Percentiles rank a stretch among this genome's conserved stretches.
These are phyloP conservation scores for Beauveria caledonica DNA, from an alignment of 2,329 filamentous ascomycete genomes.

Conservation along the genomic window DNA sequence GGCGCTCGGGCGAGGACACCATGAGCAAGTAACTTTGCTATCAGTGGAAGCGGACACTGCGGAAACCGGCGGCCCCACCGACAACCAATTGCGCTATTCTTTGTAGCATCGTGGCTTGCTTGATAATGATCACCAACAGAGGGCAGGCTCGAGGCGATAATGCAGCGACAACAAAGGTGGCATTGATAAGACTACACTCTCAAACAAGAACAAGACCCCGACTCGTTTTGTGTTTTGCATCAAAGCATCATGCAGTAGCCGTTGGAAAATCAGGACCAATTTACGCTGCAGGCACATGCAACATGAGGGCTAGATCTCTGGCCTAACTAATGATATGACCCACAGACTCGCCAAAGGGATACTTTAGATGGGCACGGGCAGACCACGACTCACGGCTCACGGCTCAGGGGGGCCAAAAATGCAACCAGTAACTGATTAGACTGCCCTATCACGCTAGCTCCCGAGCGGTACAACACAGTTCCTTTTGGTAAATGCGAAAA, in stretches of 20 bases:
- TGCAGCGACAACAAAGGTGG: background rate
- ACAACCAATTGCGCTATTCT: background rate
- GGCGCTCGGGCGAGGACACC: background rate
- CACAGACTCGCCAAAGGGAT: background rate
- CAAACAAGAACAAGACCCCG: background rate
- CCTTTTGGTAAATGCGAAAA: background rate
- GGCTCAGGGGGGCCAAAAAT: background rate
- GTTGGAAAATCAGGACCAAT: background rate
- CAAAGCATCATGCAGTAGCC: background rate
- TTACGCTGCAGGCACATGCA: background rate
- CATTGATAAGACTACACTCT: background rate
- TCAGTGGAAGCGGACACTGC: background rate
- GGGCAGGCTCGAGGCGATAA: background rate
- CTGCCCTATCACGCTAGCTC: conserved; percentile 1
- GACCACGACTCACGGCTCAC: background rate
- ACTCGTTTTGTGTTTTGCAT: background rate
- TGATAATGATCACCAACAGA: background rate
- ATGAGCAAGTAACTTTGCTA: background rate
- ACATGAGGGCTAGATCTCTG: background rate
- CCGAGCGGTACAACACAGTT: background rate
- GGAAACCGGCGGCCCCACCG: background rate
- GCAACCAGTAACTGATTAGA: no score
- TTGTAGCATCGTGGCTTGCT: background rate
- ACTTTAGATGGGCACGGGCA: background rate
- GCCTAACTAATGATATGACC: background rate